These are phyloP conservation scores for Grammothele lineata DNA, from an alignment of 768 basidiomycete genomes.

Conservation along the genomic window DNA sequence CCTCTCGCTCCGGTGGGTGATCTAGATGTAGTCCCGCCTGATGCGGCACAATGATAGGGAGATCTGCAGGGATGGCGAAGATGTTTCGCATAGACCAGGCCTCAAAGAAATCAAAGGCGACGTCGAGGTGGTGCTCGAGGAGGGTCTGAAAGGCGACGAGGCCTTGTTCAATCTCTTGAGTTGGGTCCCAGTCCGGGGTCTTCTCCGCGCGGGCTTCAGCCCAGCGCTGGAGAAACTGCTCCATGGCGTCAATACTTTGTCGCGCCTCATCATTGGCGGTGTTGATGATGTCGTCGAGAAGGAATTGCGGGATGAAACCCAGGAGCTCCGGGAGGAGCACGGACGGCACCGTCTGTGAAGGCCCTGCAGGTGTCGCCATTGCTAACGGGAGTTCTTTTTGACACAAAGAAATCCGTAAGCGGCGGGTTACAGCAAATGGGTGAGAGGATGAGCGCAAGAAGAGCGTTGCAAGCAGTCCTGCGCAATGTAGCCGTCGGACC, in stretches of 20 bases:
- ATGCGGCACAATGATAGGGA: conserved; percentile 72
- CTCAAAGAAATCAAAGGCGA: conserved; percentile 90
- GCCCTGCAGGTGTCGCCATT: conserved; percentile 5
- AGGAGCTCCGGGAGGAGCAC: conserved; percentile 69
- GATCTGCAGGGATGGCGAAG: conserved; percentile 66
- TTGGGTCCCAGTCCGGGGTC: conserved; percentile 49
- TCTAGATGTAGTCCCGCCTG: conserved; percentile 70
- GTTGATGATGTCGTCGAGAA: conserved; percentile 86
- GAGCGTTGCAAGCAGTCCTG: no score
- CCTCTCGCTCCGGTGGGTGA: conserved; percentile 50
- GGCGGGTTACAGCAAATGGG: no score
- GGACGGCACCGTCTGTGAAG: conserved; percentile 32
- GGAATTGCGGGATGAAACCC: conserved; percentile 78
- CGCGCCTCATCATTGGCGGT: conserved; percentile 75
- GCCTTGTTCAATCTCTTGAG: conserved; percentile 73
- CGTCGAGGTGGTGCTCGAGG: conserved; percentile 82
- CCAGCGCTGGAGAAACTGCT: conserved; percentile 73
- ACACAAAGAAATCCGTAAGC: no score
- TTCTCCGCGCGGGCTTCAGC: conserved; percentile 55
- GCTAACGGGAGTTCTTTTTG: no score
- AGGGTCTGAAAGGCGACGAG: conserved; percentile 85
- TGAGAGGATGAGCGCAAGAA: no score
- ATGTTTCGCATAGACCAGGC: conserved; percentile 87
- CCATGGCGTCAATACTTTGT: conserved; percentile 75
- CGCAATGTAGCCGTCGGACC: no score